Evolutionary conservation across 2,329 filamentous ascomycete genomes (phyloP), one percentile per base, ranked within the genome.

Genomic region (Fusarium mexicanum): DNA sequence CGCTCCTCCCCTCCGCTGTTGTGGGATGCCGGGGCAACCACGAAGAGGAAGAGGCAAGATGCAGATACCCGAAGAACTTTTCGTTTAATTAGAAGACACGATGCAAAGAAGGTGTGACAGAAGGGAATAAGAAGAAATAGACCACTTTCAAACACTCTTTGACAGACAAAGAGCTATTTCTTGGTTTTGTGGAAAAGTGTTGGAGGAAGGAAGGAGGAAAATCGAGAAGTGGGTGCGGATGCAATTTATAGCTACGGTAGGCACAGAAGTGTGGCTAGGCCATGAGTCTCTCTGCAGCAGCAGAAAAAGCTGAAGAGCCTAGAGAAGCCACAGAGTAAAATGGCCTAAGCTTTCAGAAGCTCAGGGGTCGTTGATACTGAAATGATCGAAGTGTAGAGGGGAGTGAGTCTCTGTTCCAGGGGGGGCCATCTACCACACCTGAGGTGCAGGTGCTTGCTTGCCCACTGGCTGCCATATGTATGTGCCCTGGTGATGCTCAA

Each of bases 181-280:
- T 44, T 7, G 44, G 16, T 55, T 18, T 57, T 29, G 41, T 55
- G 31, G 20, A 47, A 31, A 53, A 57, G 51, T 58, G 65, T 48
- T 64, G 53, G 33, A 53, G 70, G 43, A 54, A 26, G 26, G 31
- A 33, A 53, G 70, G 43, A 54, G 29, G 44, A 26, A 24, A 20
- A 31, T 22, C 38, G 17, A 24, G 33, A 24, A 26, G 31, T 44
- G 46, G 33, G 31, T 66, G 46, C 35, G 20, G 60, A 40, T 37
- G 26, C 14, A 44, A 66, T 70, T 71, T 71, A 66, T 71, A 51
- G 17, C 31, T 9, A 22, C 22, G 20, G 14, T 48, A 61, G 37
- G n/a, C 17, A 70, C 17, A 14, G 47, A 24, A 41, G 17, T 22
- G 20, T 43, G 41, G 35, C 26, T 29, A 26, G 41, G 37, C 26